Base-by-base conservation (phyloP, 306 rosid genomes). In the Vigna radiata region DNA sequence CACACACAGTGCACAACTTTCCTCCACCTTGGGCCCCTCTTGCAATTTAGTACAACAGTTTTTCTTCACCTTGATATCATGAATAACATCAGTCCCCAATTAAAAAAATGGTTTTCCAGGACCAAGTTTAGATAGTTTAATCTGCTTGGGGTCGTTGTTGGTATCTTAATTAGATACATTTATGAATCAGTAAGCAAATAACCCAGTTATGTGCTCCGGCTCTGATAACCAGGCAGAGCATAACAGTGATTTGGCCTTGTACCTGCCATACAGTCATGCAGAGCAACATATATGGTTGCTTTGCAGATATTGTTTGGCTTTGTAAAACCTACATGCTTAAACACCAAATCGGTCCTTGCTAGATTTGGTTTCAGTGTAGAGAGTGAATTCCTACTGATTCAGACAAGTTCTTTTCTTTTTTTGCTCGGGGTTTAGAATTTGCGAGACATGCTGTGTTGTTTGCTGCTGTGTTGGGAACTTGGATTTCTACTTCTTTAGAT, bases 401-500 rank as follows among this genome's bases (percentile, higher is more conserved):
- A 18, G 14, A 17, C 48, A 13, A 1, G 41, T n/a, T 6, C 9
- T 55, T 19, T 53, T 53, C 33, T 29, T 29, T 29, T 4, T 29
- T 29, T 29, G 33, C 5, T 29, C 33, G 33, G 33, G 60, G 8
- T 25, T 17, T 7, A 8, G 59, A 17, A 53, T 53, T 18, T 8
- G 60, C 0, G 10, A 41, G 3, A 41, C 62, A 31, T 60, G 16
- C n/a, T 2, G 27, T 36, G 31, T 58, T 68, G 33, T 14, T 47
- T 18, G 7, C 36, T 60, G 44, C 36, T 60, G 50, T 62, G 73
- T 41, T 71, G 59, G 72, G 39, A 62, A 53, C 29, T 59, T 59
- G 56, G 60, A 37, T 81, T 75, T 52, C 66, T 81, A 49, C 68
- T 52, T 19, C 27, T 59, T 72, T n/a, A n/a, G 48, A 63, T 69